Percentiles rank a stretch among this genome's conserved stretches.
These are phyloP conservation scores for Blastocladiella emersonii DNA, from an alignment of 371 early-diverging fungal species.

Conservation along the genomic window DNA sequence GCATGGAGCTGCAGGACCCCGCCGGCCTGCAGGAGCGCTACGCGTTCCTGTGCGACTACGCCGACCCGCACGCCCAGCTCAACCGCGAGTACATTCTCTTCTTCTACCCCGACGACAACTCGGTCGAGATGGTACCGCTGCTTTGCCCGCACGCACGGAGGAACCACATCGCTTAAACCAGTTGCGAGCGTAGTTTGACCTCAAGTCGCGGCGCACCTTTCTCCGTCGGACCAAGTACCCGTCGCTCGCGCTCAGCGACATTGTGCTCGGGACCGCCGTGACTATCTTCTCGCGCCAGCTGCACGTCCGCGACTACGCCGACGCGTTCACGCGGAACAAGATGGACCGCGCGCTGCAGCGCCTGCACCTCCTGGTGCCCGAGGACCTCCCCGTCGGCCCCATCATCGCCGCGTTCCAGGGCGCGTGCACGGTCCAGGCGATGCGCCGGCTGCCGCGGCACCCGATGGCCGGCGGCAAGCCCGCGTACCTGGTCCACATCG, in stretches of 20 bases:
- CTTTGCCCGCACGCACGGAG: neutral
- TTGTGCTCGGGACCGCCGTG: constrained; percentile 29
- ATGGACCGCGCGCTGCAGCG: constrained; percentile 21
- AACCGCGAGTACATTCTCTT: constrained; percentile 28
- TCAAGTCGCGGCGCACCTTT: constrained; percentile 30
- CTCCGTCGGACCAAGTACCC: constrained; percentile 24
- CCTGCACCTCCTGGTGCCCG: constrained; percentile 4
- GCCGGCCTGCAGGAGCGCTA: neutral
- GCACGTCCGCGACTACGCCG: constrained; percentile 24
- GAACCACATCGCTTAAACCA: neutral
- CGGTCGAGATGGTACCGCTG: constrained; percentile 29
- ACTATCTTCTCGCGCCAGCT: constrained; percentile 27
- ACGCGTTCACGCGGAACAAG: constrained; percentile 22
- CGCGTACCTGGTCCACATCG: neutral
- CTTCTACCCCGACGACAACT: constrained; percentile 25
- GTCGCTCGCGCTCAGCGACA: constrained; percentile 16
- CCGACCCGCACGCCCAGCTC: constrained; percentile 30
- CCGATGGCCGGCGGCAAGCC: neutral
- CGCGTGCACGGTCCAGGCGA: neutral
- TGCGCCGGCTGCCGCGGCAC: neutral
- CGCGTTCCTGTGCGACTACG: constrained; percentile 22
- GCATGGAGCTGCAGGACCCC: neutral
- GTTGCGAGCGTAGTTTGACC: constrained; percentile 21
- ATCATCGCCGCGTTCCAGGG: neutral
- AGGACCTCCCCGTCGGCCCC: neutral